Percentiles rank a stretch among this genome's conserved stretches.
phyloP scores from a whole-genome alignment of 495 filamentous ascomycete species.

The Xeromyces bisporus region DNA sequence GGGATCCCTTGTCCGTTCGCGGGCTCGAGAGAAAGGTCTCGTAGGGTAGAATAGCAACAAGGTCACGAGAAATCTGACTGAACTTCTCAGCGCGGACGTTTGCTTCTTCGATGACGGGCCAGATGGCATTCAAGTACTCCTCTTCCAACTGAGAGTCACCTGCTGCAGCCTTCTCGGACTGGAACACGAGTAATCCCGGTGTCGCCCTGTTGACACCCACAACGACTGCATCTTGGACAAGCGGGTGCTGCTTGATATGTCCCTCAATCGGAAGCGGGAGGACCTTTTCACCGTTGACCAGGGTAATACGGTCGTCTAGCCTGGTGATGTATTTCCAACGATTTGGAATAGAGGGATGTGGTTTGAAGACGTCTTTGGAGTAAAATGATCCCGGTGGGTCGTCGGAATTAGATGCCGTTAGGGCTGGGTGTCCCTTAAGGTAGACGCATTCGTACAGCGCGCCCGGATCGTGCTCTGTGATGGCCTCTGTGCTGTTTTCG shows the following conservation, averaged over 20 bases:
- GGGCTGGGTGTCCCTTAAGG: constrained; percentile 31
- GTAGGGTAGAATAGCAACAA: constrained; percentile 28
- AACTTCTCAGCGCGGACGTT: constrained; percentile 36
- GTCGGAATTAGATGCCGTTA: constrained; percentile 36
- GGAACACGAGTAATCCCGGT: constrained; percentile 39
- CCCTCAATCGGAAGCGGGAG: constrained; percentile 47
- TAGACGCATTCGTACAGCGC: constrained; percentile 36
- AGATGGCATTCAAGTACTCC: constrained; percentile 28
- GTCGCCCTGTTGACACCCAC: constrained; percentile 35
- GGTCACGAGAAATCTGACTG: constrained; percentile 37
- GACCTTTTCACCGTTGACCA: constrained; percentile 54
- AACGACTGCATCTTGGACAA: constrained; percentile 40
- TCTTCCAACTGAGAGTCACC: constrained; percentile 16
- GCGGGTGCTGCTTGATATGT: constrained; percentile 28
- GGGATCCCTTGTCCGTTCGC: constrained; percentile 37
- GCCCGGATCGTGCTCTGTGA: background rate
- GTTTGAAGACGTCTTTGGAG: constrained; percentile 45
- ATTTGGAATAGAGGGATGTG: constrained; percentile 38
- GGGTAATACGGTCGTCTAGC: constrained; percentile 44
- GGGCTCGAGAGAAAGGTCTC: constrained; percentile 21
- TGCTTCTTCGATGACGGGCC: constrained; percentile 30
- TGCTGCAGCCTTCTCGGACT: constrained; percentile 12
- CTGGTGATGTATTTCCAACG: constrained; percentile 50
- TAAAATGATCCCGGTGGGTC: constrained; percentile 34
- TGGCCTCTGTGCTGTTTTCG: constrained; percentile 1